These are phyloP conservation scores for Corchorus olitorius DNA, from an alignment of 345 rosid genomes.

Conservation along the genomic window DNA sequence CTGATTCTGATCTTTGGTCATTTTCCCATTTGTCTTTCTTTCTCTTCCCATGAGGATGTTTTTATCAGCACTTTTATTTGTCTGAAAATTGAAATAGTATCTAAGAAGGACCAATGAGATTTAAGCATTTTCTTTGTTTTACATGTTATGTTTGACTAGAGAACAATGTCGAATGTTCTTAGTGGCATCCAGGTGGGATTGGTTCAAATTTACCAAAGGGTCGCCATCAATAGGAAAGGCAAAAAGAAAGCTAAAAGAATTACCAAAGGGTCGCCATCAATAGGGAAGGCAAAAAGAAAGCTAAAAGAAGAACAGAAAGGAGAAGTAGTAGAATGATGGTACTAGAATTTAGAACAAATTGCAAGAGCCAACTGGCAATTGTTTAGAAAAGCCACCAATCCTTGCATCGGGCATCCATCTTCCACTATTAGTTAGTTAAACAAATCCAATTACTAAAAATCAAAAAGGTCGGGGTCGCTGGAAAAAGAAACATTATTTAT, in stretches of 20 bases:
- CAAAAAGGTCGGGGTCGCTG: not conserved
- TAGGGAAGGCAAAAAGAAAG: not conserved
- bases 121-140: not conserved
- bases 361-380: not conserved
- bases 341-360: not conserved
- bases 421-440: not conserved
- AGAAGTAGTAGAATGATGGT: not conserved
- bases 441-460: not conserved
- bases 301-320: not conserved
- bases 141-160: not conserved
- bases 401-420: not conserved
- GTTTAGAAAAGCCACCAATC: not conserved
- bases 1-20: too few species aligned
- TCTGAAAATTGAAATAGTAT: not conserved
- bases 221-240: not conserved
- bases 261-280: not conserved
- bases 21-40: too few species aligned
- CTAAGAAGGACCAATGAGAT: not conserved
- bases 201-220: not conserved
- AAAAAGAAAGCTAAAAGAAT: not conserved
- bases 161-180: not conserved
- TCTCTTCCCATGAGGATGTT: not conserved
- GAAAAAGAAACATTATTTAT: not conserved
- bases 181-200: slow-evolving; percentile 1
- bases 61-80: not conserved